Base-by-base conservation (phyloP, 306 rosid genomes). In the Hippophae tibetana region DNA sequence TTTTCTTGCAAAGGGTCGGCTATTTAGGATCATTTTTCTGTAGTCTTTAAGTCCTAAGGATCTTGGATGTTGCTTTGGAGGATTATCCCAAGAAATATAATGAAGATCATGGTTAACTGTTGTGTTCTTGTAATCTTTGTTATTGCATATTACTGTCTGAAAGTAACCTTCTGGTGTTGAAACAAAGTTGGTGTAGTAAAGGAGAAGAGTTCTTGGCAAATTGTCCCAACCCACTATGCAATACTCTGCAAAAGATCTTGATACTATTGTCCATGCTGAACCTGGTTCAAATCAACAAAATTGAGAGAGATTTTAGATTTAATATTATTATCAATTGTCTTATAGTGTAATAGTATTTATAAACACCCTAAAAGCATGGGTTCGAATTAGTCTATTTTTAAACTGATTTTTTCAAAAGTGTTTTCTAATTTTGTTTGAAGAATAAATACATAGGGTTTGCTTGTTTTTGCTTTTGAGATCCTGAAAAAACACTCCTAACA, bases 91-190 rank as follows among this genome's bases (percentile, higher is more conserved):
- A 9, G 88, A 62, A 54, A 90, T 84, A 78, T 84, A 90, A 76
- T 81, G 97, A 61, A 90, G 94, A 58, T 90, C 97, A 64, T 86
- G 93, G 77, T 84, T 86, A 26, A 77, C 86, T 1, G 94, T 81
- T 64, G 86, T 82, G 90, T 86, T 86, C 64, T 66, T 82, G 82
- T 78, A 79, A 25, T 69, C 69, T 14, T 69, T 58, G 57, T 85
- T 85, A 81, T 90, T 90, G 89, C 97, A 90, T 49, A 81, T 74
- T 2, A 85, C 67, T 5, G 97, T 87, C 65, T 90, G 96, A 79
- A 90, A 90, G 65, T 90, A 90, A 40, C 95, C 96, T 68, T 90
- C 96, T 1, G 97, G 94, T 11, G 96, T 79, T 42, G 97, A 90
- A 25, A 90, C 96, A 13, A 90, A 82, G 76, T 87, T 90, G 1